Conservation (phyloP, 202 grass and related monocot genomes). For the Musa balbisiana region DNA sequence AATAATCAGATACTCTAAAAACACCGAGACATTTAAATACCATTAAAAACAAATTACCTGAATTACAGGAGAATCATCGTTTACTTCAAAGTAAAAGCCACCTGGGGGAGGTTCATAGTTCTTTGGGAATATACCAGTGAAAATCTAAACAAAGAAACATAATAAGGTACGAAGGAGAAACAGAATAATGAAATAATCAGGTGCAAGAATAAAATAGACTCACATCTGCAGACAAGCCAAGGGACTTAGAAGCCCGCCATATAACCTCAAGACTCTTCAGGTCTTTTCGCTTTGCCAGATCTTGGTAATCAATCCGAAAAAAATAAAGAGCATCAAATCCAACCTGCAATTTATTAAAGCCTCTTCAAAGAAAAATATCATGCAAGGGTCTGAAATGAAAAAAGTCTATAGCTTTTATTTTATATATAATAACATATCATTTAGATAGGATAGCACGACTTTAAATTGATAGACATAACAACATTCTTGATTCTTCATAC, state of each 20-base stretch:
- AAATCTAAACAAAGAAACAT: slow-evolving; percentile 43
- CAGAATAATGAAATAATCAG: neutral
- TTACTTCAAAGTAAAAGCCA: slow-evolving; percentile 85
- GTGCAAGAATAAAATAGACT: slow-evolving; percentile 13
- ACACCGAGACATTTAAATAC: slow-evolving; percentile 7
- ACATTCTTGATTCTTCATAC: no score
- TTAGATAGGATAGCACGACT: no score
- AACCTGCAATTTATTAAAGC: slow-evolving; percentile 40
- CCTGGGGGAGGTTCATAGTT: slow-evolving; percentile 97
- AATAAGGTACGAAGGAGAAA: neutral
- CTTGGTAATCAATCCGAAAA: slow-evolving; percentile 96
- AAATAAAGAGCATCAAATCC: slow-evolving; percentile 98
- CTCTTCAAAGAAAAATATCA: slow-evolving; percentile 4
- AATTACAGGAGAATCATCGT: slow-evolving; percentile 60
- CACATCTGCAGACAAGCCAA: slow-evolving; percentile 85
- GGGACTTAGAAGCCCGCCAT: slow-evolving; percentile 81
- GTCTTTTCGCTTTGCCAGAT: slow-evolving; percentile 64
- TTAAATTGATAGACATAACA: no score
- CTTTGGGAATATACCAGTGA: slow-evolving; percentile 89
- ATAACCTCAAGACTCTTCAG: slow-evolving; percentile 87
- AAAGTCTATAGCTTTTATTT: neutral
- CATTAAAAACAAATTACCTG: slow-evolving; percentile 52
- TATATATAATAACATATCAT: neutral
- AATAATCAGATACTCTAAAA: slow-evolving; percentile 9
- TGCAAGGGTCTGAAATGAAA: slow-evolving; percentile 1